Conservation (phyloP, 1,284 basidiomycete genomes). For the Naganishia sp. region DNA sequence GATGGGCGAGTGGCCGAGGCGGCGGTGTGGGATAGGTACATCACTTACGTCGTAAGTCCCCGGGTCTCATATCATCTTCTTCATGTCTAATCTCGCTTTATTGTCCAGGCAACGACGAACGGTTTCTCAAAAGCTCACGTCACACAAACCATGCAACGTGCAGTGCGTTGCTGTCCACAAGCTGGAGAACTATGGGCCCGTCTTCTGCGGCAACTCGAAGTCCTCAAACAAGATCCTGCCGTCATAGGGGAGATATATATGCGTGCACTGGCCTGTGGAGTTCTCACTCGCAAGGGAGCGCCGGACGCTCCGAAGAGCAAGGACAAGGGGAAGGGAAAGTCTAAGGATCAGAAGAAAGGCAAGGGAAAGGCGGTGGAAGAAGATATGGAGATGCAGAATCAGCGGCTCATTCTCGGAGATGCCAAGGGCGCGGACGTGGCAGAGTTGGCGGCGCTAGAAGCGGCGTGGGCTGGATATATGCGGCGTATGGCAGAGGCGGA, state of each 20-base stretch:
- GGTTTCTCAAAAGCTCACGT: conserved; percentile 31
- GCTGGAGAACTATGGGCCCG: conserved; percentile 42
- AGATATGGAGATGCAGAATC: conserved; percentile 6
- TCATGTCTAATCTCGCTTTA: not conserved
- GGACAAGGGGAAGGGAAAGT: conserved; percentile 7
- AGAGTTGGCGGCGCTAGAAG: conserved; percentile 31
- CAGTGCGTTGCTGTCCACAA: conserved; percentile 45
- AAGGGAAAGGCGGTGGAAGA: conserved; percentile 17
- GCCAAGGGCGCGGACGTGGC: conserved; percentile 21
- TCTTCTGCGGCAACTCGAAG: conserved; percentile 30
- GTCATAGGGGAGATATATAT: conserved; percentile 29
- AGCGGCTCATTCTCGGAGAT: not conserved
- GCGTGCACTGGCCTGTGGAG: conserved; percentile 26
- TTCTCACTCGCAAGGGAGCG: conserved; percentile 25
- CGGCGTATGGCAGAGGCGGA: conserved; percentile 29
- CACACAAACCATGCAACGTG: conserved; percentile 32
- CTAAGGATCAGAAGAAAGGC: conserved; percentile 22
- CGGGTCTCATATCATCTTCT: no score
- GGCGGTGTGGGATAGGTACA: conserved; percentile 45
- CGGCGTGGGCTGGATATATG: conserved; percentile 32
- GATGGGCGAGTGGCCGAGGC: conserved; percentile 45
- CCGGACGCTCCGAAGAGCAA: not conserved
- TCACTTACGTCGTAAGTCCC: conserved; percentile 41
- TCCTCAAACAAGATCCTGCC: conserved; percentile 11
- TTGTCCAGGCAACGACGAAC: conserved; percentile 26